Conservation (phyloP, 2,329 filamentous ascomycete genomes). For the Ophiostoma montium region DNA sequence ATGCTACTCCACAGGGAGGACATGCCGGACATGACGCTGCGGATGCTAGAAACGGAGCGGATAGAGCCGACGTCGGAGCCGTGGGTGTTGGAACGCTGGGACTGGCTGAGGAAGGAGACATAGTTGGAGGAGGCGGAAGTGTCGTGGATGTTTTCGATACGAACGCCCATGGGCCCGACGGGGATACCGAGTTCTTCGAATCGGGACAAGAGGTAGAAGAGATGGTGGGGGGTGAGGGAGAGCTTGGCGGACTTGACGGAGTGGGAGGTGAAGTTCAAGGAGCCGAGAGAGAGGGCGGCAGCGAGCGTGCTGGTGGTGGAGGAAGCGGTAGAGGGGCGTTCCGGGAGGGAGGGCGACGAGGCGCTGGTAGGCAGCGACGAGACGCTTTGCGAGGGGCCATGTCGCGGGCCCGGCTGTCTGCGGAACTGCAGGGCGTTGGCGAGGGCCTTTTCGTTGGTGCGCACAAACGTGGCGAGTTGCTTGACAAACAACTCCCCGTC, state of each 20-base stretch:
- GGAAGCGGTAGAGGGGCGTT: slow-evolving; percentile 49
- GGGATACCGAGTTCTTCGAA: slow-evolving; percentile 86
- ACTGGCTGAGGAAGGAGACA: slow-evolving; percentile 83
- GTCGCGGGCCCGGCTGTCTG: slow-evolving; percentile 53
- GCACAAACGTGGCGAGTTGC: slow-evolving; percentile 93
- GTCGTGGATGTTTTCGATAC: slow-evolving; percentile 85
- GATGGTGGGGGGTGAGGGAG: slow-evolving; percentile 84
- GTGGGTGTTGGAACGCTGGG: slow-evolving; percentile 64
- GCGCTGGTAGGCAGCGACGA: slow-evolving; percentile 35
- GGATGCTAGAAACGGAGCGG: slow-evolving; percentile 88
- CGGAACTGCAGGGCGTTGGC: slow-evolving; percentile 88
- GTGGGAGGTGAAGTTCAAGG: slow-evolving; percentile 72
- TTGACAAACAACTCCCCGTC: slow-evolving; percentile 83
- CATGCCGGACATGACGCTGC: slow-evolving; percentile 96
- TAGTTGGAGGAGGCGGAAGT: slow-evolving; percentile 80
- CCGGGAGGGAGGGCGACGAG: slow-evolving; percentile 41
- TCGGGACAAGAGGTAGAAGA: slow-evolving; percentile 89
- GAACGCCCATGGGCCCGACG: slow-evolving; percentile 91
- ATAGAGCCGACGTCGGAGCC: slow-evolving; percentile 80
- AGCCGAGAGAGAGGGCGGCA: slow-evolving; percentile 73
- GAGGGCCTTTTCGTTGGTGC: slow-evolving; percentile 91
- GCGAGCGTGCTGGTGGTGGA: slow-evolving; percentile 65
- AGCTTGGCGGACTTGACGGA: slow-evolving; percentile 80
- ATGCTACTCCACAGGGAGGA: slow-evolving; percentile 84
- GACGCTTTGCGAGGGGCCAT: slow-evolving; percentile 54